Conservation (phyloP, 1,284 basidiomycete genomes). For the Omphalotus olearius region DNA sequence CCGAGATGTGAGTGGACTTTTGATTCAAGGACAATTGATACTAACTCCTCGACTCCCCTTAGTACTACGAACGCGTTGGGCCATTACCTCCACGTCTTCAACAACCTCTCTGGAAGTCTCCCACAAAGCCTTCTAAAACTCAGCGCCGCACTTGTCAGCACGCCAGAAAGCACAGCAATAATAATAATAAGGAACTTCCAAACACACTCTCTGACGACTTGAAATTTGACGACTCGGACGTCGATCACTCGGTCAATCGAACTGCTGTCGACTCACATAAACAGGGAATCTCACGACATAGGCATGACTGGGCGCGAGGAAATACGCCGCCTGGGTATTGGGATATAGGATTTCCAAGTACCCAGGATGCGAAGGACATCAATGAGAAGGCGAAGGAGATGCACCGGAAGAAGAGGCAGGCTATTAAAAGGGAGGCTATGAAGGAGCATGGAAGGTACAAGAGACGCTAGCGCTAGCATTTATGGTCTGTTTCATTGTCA, state of each 20-base stretch:
- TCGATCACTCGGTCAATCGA: neutral
- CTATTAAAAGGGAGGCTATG: conserved; percentile 56
- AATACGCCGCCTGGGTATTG: conserved; percentile 84
- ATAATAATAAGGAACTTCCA: too few relatives aligned
- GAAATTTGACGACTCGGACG: neutral
- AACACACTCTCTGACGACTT: conserved; percentile 10
- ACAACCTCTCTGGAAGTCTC: conserved; percentile 69
- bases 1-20: conserved; percentile 54
- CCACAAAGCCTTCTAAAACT: conserved; percentile 34
- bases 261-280: conserved; percentile 52
- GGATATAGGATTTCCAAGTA: conserved; percentile 85
- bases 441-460: conserved; percentile 38
- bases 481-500: too few relatives aligned
- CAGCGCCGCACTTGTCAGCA: conserved; percentile 19
- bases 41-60: conserved; percentile 4
- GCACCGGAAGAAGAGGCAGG: conserved; percentile 55
- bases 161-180: neutral
- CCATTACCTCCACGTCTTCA: conserved; percentile 61
- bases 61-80: conserved; percentile 82
- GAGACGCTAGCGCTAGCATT: conserved; percentile 14
- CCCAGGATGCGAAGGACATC: conserved; percentile 40
- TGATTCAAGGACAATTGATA: neutral
- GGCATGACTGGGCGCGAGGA: conserved; percentile 65
- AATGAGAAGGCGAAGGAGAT: conserved; percentile 7
- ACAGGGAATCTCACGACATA: conserved; percentile 76